phyloP scores from a whole-genome alignment of 257 asterid genomes.

The Capsicum rhomboideum region DNA sequence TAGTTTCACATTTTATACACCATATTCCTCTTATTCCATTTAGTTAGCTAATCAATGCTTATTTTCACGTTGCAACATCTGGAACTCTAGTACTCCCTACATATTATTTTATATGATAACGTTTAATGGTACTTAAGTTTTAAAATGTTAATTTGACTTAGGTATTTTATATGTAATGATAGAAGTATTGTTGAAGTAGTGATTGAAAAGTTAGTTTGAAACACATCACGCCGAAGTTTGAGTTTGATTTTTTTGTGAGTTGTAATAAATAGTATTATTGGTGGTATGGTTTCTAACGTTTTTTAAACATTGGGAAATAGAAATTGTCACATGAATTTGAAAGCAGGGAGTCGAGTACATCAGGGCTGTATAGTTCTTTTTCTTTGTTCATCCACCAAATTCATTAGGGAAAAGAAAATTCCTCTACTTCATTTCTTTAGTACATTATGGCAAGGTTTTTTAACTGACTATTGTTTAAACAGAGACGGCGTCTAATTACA shows the following conservation, averaged over 20 bases:
- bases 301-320: background rate
- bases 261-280: background rate
- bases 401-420: background rate
- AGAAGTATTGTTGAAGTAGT: background rate
- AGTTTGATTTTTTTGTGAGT: background rate
- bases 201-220: background rate
- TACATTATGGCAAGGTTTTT: background rate
- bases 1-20: background rate
- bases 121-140: background rate
- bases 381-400: background rate
- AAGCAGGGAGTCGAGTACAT: background rate
- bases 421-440: background rate
- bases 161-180: background rate
- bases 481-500: constrained; percentile 67
- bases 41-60: background rate
- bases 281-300: background rate
- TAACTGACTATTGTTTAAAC: constrained; percentile 7
- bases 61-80: background rate
- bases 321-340: background rate
- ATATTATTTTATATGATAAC: background rate
- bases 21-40: background rate
- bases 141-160: background rate
- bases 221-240: background rate
- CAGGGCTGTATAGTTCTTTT: background rate
- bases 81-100: background rate